Evolutionary conservation across 805 yeast species (phyloP).

Genomic region (Kazachstania bromeliacearum): DNA sequence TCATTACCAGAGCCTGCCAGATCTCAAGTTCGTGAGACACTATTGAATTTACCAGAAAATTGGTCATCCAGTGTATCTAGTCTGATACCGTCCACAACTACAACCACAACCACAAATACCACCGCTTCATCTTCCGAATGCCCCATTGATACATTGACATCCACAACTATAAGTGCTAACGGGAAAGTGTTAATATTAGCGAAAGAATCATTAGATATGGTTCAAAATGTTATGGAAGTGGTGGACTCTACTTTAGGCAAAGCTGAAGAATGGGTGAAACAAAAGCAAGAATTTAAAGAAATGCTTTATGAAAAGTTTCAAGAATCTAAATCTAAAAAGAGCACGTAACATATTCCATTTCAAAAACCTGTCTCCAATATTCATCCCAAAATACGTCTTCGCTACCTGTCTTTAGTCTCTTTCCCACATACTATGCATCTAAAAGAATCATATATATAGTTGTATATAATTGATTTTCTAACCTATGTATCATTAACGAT

Average conservation of each 20-base stretch:
- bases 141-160: constrained; percentile 1
- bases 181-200: constrained; percentile 75
- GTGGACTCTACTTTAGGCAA: constrained; percentile 76
- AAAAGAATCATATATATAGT: too few relatives aligned
- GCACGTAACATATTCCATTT: too few relatives aligned
- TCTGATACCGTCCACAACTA: background rate
- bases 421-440: too few relatives aligned
- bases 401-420: too few relatives aligned
- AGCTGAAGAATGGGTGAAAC: constrained; percentile 76
- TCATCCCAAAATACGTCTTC: too few relatives aligned
- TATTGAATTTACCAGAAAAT: constrained; percentile 64
- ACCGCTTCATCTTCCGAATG: background rate
- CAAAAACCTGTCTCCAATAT: too few relatives aligned
- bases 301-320: constrained; percentile 18
- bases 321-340: constrained; percentile 1
- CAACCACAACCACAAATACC: background rate
- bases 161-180: constrained; percentile 36
- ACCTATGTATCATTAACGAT: too few relatives aligned
- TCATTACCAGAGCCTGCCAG: constrained; percentile 73
- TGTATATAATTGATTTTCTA: too few relatives aligned
- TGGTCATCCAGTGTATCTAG: constrained; percentile 44
- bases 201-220: constrained; percentile 82
- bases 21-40: constrained; percentile 66
- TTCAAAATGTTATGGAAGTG: constrained; percentile 68
- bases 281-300: constrained; percentile 33